Evolutionary conservation across 2,329 filamentous ascomycete genomes (phyloP).

Genomic region (Botrytis byssoidea): DNA sequence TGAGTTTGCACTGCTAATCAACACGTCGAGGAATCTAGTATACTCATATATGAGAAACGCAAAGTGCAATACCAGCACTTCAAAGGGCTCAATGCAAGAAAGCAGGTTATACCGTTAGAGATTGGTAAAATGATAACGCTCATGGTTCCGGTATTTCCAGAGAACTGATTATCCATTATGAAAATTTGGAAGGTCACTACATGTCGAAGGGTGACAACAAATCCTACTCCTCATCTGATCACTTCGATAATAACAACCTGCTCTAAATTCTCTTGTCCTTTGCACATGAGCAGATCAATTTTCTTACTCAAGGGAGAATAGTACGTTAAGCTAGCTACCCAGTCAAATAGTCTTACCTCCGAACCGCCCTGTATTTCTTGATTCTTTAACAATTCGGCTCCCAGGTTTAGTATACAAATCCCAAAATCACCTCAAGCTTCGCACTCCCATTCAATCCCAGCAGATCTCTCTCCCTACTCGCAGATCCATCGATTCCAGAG

Average conservation of each 20-base stretch:
- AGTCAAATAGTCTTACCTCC: not conserved
- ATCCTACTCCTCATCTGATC: not conserved
- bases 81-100: not conserved
- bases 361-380: fast-evolving
- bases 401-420: not conserved
- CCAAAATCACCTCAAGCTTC: not conserved
- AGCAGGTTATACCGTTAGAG: no score
- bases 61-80: not conserved
- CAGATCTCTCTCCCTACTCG: not conserved
- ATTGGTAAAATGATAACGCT: not conserved
- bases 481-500: not conserved
- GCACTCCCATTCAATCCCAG: fast-evolving
- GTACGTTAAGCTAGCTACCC: no score
- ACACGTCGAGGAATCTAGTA: not conserved
- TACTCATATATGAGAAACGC: not conserved
- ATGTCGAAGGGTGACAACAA: not conserved
- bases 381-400: no score
- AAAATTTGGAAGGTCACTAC: no score
- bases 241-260: not conserved
- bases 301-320: no score
- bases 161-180: not conserved
- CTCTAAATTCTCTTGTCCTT: no score
- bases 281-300: no score
- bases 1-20: not conserved
- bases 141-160: not conserved